These are phyloP conservation scores for Citrus hindsii DNA, from an alignment of 345 rosid genomes.

Conservation along the genomic window DNA sequence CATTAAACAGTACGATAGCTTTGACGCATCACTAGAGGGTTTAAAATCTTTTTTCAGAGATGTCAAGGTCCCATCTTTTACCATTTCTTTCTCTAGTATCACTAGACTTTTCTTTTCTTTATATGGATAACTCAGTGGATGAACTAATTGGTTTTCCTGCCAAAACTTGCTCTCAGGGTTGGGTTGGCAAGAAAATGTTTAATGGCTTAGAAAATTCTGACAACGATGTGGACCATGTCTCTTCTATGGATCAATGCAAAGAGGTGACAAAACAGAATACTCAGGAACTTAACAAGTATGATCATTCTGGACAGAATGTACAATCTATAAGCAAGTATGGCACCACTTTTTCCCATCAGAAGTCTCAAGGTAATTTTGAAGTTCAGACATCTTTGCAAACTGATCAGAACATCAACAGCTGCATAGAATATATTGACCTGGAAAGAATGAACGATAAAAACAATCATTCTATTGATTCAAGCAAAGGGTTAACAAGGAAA, in stretches of 20 bases:
- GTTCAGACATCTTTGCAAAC: slow-evolving; percentile 33
- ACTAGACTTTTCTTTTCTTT: neutral
- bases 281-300: slow-evolving; percentile 33
- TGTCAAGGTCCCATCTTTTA: slow-evolving; percentile 57
- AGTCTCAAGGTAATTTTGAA: slow-evolving; percentile 29
- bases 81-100: slow-evolving; percentile 8
- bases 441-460: slow-evolving; percentile 18
- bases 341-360: slow-evolving; percentile 15
- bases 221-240: slow-evolving; percentile 21
- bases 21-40: slow-evolving; percentile 55
- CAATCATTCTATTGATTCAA: slow-evolving; percentile 18
- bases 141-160: slow-evolving; percentile 17
- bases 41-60: slow-evolving; percentile 66
- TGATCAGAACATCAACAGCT: slow-evolving; percentile 29
- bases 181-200: slow-evolving; percentile 35
- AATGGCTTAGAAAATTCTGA: slow-evolving; percentile 22
- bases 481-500: slow-evolving; percentile 21
- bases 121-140: neutral
- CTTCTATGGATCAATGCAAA: slow-evolving; percentile 24
- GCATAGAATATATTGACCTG: slow-evolving; percentile 46
- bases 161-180: slow-evolving; percentile 47
- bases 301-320: slow-evolving; percentile 23
- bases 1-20: slow-evolving; percentile 54
- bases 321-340: slow-evolving; percentile 26
- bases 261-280: slow-evolving; percentile 25